Conservation (phyloP, 208 protist genomes). For the Naegleria gruberi region DNA sequence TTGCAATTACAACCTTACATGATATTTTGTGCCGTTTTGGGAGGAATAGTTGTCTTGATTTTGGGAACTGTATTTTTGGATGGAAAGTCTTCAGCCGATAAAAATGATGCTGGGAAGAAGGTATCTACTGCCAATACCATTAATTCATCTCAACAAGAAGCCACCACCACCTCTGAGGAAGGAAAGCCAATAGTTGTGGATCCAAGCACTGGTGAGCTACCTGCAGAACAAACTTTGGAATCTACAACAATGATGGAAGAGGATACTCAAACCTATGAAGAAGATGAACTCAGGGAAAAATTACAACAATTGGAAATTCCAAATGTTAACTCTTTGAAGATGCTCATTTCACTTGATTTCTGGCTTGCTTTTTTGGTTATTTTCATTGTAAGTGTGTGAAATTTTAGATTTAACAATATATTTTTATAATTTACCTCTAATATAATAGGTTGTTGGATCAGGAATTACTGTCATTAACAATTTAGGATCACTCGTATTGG, state of each 20-base stretch:
- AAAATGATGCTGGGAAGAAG: background rate
- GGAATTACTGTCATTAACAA: conserved; percentile 5
- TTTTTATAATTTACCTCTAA: background rate
- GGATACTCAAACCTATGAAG: background rate
- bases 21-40: background rate
- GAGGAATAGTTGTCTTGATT: background rate
- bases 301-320: background rate
- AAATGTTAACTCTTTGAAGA: background rate
- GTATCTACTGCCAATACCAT: background rate
- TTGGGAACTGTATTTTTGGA: background rate
- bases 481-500: background rate
- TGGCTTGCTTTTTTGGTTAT: background rate
- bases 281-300: background rate
- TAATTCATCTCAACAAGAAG: background rate
- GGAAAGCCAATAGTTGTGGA: too few species aligned
- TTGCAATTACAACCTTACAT: background rate
- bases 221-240: background rate
- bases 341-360: background rate
- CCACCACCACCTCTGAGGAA: background rate
- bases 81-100: background rate
- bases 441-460: too few species aligned
- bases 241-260: background rate
- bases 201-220: too few species aligned
- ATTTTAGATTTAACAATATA: too few species aligned
- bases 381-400: background rate